Evolutionary conservation across 208 protist genomes (phyloP), one percentile per base, ranked within the genome.

Genomic region (Trypanosoma avium): DNA sequence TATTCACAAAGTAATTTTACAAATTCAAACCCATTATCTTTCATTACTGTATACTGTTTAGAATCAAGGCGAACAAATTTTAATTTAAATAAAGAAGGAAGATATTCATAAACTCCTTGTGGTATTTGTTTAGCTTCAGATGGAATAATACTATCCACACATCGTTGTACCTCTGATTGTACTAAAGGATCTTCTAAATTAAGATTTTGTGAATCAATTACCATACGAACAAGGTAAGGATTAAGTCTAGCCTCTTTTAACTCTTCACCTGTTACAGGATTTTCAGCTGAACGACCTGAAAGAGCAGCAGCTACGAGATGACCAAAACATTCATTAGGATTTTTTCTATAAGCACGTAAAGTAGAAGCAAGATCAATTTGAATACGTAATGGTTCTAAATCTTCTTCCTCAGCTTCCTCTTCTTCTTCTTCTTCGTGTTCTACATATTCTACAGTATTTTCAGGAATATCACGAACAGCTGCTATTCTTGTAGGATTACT

Each of bases 21-120:
- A 77, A 88, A 91, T 67, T 94, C 88, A 62, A 92, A 94, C 15
- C 88, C 88, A 70, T 81, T 86, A 32, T 62, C 62, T 70, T 88
- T 86, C 49, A 94, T 59, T 22, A 86, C 61, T 33, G 45, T 49
- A 61, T 88, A 83, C 58, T 88, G 82, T 13, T 53, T 63, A 29
- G 76, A 60, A 33, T 70, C 78, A 15, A 94, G 72, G 2, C 79
- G 79, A 24, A 88, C 61, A 73, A 88, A 92, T 10, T 68, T 72
- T 40, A 86, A 57, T 33, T 64, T 64, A 53, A 94, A 81, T 21
- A 94, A 79, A 33, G 77, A 72, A 12, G 48, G 63, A 33, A 94
- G 77, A 60, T 90, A 86, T 38, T 91, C 88, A 76, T 86, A 88
- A 27, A 90, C 62, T 21, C 58, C 63, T 5, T 69, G 88, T 33